Evolutionary conservation across 176 grass and related monocot genomes (phyloP), one percentile per base, ranked within the genome.

Genomic region (Melocanna baccifera): DNA sequence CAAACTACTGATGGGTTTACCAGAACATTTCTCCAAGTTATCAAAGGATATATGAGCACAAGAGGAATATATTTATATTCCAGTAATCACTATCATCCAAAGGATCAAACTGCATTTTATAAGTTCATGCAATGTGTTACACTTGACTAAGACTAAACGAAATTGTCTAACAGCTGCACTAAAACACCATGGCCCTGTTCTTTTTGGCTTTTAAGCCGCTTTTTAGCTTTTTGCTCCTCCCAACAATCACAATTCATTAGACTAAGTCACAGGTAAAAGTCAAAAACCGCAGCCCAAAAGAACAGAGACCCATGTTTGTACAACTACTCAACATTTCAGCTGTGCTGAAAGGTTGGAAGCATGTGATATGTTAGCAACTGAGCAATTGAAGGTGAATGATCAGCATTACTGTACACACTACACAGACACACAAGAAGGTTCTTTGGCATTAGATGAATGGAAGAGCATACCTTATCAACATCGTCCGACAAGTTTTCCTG

Each of bases 381-480:
- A 53, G 11, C 29, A 68, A 16, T 12, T 39, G 22, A 34, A 41
- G 8, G n/a, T 58, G 9, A 30, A 57, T 20, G 5, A 71, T 71
- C 32, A 71, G 36, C 34, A 71, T 22, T 51, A n/a, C 43, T 14
- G 12, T 47, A 64, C 34, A 42, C 34, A 77, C 6, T 47, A 64
- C 34, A 42, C 36, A 77, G 28, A 34, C 15, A 2, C 59, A 79
- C 45, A 79, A 52, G 22, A 71, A 59, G 14, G 10, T 29, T 71
- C 25, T 23, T 16, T 32, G 36, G 14, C 6, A 41, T 45, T 76
- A 43, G 36, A 19, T 75, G 5, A 34, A 7, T 37, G 56, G 65
- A 76, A 50, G 43, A 51, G 22, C 32, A 74, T 75, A 91, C 42
- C 85, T 69, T 68, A 77, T 91, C 69, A 61, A 26, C 48, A 43